Evolutionary conservation across 169 alveolate species (phyloP).

Genomic region (Eimeria nieschulzi): DNA sequence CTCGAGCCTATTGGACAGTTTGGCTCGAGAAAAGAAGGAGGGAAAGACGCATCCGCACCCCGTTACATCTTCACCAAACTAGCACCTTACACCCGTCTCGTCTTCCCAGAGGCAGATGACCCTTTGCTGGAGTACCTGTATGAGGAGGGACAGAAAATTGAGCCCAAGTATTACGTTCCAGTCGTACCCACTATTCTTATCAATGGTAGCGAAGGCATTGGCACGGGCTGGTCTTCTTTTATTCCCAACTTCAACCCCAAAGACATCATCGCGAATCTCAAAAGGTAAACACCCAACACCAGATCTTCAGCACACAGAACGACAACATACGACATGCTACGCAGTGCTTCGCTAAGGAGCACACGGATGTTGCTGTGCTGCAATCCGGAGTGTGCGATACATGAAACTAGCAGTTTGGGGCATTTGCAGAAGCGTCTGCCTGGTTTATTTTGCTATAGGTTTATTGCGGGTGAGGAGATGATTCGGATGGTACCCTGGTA

Average conservation of each 20-base stretch:
- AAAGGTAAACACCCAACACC: conserved; percentile 60
- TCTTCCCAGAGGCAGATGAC: conserved; percentile 89
- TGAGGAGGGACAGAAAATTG: conserved; percentile 99
- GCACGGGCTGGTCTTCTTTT: conserved; percentile 95
- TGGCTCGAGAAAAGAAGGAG: conserved; percentile 98
- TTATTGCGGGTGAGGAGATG: conserved; percentile 89
- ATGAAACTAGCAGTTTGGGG: neutral
- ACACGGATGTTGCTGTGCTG: no score
- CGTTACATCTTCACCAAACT: conserved; percentile 92
- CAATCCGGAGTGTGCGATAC: no score
- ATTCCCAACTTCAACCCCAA: conserved; percentile 98
- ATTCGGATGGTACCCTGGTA: conserved; percentile 97
- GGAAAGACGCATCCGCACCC: conserved; percentile 97
- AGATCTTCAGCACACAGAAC: neutral
- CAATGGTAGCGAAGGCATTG: conserved; percentile 99
- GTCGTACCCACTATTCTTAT: conserved; percentile 97
- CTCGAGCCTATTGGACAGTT: conserved; percentile 92
- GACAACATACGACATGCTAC: no score
- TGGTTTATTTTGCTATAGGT: conserved; percentile 19
- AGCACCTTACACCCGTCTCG: conserved; percentile 85
- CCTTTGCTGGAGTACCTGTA: conserved; percentile 79
- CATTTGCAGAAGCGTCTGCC: neutral
- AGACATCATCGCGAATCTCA: conserved; percentile 94
- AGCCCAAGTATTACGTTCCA: conserved; percentile 98
- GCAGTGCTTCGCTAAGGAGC: no score